Evolutionary conservation across 2,329 filamentous ascomycete genomes (phyloP).

Genomic region (Trichophyton rubrum): DNA sequence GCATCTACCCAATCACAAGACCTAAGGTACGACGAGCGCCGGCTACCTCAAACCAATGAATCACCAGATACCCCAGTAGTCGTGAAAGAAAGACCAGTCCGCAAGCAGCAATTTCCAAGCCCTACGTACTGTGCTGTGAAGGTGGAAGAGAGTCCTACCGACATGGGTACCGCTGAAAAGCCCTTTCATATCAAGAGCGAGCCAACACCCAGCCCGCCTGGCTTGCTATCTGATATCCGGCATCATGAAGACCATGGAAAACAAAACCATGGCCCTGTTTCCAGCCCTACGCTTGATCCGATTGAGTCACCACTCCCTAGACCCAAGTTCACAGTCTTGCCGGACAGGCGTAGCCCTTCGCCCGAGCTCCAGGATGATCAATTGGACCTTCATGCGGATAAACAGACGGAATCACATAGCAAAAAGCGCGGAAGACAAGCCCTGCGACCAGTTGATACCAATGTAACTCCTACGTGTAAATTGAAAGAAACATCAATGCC

Average conservation of each 20-base stretch:
- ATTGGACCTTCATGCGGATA: background rate
- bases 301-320: background rate
- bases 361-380: background rate
- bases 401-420: background rate
- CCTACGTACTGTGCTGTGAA: constrained; percentile 11
- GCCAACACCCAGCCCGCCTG: constrained; percentile 14
- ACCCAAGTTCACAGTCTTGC: background rate
- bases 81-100: constrained; percentile 12
- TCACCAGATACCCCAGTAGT: constrained; percentile 9
- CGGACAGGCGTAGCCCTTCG: background rate
- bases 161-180: constrained; percentile 9
- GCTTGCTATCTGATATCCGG: background rate
- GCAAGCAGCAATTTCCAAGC: constrained; percentile 9
- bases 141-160: constrained; percentile 3
- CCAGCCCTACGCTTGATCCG: background rate
- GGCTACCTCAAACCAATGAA: constrained; percentile 5
- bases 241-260: background rate
- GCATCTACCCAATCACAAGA: constrained; percentile 13
- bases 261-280: background rate
- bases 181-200: constrained; percentile 27
- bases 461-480: constrained; percentile 13
- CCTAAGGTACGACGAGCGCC: constrained; percentile 6
- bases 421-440: constrained; percentile 9
- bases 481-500: constrained; percentile 8
- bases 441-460: constrained; percentile 22